Percentiles rank a stretch among this genome's conserved stretches.
Conservation (phyloP, 306 rosid species). For the Pachyrhizus erosus region DNA sequence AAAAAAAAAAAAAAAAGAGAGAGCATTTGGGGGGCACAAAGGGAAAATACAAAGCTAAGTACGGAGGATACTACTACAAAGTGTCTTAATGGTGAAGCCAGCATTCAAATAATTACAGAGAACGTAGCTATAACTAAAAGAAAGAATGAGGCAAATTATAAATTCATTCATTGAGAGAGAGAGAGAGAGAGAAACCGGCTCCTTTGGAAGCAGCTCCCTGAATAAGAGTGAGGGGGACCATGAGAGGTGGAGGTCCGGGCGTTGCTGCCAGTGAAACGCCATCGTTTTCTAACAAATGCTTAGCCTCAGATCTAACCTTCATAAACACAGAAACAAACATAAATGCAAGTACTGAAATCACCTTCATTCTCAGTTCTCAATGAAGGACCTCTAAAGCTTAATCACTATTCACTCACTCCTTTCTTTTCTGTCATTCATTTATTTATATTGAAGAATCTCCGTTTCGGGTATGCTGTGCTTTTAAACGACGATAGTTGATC, state of each 20-base stretch:
- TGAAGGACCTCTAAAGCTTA: too few species aligned
- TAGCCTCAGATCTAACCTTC: conserved; percentile 32
- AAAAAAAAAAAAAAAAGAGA: background rate
- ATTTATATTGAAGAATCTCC: background rate
- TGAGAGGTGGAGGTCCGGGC: conserved; percentile 62
- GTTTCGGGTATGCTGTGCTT: background rate
- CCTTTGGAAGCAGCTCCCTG: conserved; percentile 73
- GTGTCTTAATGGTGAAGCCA: conserved; percentile 41
- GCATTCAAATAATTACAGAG: conserved; percentile 4
- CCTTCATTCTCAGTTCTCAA: conserved; percentile 38
- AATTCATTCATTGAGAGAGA: background rate
- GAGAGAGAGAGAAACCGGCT: conserved; percentile 61
- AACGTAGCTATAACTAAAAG: background rate
- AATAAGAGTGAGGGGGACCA: conserved; percentile 77
- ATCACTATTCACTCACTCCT: background rate
- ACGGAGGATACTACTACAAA: background rate
- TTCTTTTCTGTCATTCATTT: background rate
- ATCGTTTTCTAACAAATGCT: conserved; percentile 44
- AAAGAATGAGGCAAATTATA: background rate
- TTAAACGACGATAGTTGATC: background rate
- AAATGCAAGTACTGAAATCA: conserved; percentile 10
- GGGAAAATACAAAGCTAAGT: background rate
- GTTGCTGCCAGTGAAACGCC: conserved; percentile 8
- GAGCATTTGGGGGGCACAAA: background rate
- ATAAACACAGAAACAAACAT: conserved; percentile 39